phyloP scores from a whole-genome alignment of 805 yeast species.

The Candida tammaniensis region DNA sequence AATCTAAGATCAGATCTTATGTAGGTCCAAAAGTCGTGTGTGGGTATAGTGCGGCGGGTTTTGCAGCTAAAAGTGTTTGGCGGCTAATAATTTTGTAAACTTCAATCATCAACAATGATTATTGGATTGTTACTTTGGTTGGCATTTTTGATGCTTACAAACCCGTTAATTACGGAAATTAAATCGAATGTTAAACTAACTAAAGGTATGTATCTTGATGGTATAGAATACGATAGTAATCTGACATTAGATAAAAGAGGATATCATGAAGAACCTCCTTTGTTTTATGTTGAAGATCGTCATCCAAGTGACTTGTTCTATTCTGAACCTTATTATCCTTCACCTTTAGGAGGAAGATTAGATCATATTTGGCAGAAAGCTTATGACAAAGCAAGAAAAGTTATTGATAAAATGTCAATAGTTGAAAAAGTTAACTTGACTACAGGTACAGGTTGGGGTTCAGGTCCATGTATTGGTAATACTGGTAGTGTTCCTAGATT shows the following conservation, averaged over 20 bases:
- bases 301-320: conserved; percentile 25
- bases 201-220: not conserved
- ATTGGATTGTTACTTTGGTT: too few species aligned
- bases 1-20: too few species aligned
- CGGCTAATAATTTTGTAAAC: too few species aligned
- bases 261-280: conserved; percentile 31
- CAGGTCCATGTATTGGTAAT: conserved; percentile 62
- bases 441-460: conserved; percentile 63
- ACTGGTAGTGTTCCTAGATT: conserved; percentile 57
- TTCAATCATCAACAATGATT: too few species aligned
- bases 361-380: conserved; percentile 57
- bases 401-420: conserved; percentile 55
- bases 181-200: not conserved
- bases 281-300: conserved; percentile 26
- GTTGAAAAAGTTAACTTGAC: conserved; percentile 61
- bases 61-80: too few species aligned
- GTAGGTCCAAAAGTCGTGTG: too few species aligned
- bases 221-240: too few species aligned
- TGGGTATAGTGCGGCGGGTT: too few species aligned
- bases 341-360: conserved; percentile 46
- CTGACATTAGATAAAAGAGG: conserved; percentile 17
- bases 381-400: conserved; percentile 50
- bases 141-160: too few species aligned
- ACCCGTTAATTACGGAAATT: too few species aligned
- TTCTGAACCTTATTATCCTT: conserved; percentile 32